Evolutionary conservation across 2,329 filamentous ascomycete genomes (phyloP).

Genomic region (Calonectria honghensis): DNA sequence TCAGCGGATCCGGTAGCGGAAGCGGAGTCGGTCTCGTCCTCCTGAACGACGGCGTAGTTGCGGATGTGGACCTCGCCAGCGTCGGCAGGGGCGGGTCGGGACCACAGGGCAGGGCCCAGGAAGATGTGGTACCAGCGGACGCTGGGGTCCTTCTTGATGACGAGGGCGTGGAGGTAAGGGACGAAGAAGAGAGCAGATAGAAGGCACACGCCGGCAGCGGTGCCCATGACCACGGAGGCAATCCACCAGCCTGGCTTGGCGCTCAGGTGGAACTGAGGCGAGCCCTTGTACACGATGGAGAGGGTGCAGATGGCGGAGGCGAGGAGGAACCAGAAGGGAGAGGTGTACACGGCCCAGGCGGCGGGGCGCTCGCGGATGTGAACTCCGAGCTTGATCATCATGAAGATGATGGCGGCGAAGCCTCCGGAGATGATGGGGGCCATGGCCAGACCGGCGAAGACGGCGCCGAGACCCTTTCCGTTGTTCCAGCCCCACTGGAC

Average conservation of each 20-base stretch:
- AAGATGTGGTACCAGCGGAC: slow-evolving; percentile 79
- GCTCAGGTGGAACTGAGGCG: slow-evolving; percentile 65
- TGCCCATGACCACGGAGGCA: slow-evolving; percentile 11
- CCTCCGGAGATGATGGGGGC: slow-evolving; percentile 79
- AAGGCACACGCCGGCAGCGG: slow-evolving; percentile 7
- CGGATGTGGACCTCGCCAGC: slow-evolving; percentile 8
- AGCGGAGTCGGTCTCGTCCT: not conserved
- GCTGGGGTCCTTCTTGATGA: slow-evolving; percentile 80
- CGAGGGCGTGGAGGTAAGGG: slow-evolving; percentile 78
- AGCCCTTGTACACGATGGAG: slow-evolving; percentile 88
- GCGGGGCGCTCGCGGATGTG: slow-evolving; percentile 83
- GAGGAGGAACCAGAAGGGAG: slow-evolving; percentile 86
- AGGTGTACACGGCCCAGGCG: slow-evolving; percentile 82
- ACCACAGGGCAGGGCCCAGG: slow-evolving; percentile 78
- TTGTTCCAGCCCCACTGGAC: slow-evolving; percentile 82
- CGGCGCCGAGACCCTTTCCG: slow-evolving; percentile 81
- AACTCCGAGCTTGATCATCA: slow-evolving; percentile 77
- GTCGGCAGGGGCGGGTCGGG: slow-evolving; percentile 70
- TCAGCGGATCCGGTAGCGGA: not conserved
- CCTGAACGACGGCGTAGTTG: slow-evolving; percentile 16
- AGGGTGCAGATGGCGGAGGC: slow-evolving; percentile 84
- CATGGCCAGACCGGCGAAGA: slow-evolving; percentile 82
- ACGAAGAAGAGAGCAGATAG: slow-evolving; percentile 82
- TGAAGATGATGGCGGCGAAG: slow-evolving; percentile 81
- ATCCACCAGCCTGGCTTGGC: slow-evolving; percentile 73